A percentile compares a stretch with the other conserved stretches of the same genome.
These are phyloP conservation scores for Naganishia onofrii DNA, from an alignment of 768 basidiomycete species.

Conservation along the genomic window DNA sequence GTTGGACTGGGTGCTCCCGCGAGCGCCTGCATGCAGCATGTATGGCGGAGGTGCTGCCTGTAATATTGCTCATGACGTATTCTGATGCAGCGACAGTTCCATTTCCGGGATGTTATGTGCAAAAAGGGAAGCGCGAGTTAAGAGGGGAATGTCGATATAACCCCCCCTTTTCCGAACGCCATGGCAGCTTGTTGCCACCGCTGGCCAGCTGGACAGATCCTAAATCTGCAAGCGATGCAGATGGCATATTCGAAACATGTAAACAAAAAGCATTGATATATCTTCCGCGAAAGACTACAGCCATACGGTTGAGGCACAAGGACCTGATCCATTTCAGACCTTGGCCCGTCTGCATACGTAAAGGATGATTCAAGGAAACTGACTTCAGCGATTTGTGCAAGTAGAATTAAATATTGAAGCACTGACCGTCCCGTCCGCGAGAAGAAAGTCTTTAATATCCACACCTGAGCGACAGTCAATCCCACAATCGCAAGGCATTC, in stretches of 20 bases:
- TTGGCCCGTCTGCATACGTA: conserved; percentile 4
- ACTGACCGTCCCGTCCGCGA: conserved; percentile 77
- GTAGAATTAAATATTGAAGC: not conserved
- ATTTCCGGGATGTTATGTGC: too few relatives aligned
- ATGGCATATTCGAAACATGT: not conserved
- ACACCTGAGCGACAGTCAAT: conserved; percentile 86
- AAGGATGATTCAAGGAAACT: not conserved
- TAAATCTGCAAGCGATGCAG: too few relatives aligned
- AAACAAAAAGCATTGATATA: not conserved
- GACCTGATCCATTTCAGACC: not conserved
- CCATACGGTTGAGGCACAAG: not conserved
- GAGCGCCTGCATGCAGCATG: too few relatives aligned
- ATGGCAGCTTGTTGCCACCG: too few relatives aligned
- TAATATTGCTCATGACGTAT: too few relatives aligned
- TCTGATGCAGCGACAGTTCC: too few relatives aligned
- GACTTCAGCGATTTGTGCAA: not conserved
- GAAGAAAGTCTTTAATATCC: conserved; percentile 92
- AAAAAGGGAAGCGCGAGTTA: too few relatives aligned
- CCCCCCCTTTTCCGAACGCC: too few relatives aligned
- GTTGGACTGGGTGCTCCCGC: too few relatives aligned
- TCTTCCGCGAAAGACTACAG: not conserved
- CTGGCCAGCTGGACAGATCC: too few relatives aligned
- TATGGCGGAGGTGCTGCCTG: too few relatives aligned
- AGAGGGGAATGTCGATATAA: too few relatives aligned
- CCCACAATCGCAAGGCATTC: conserved; percentile 74